phyloP scores from a whole-genome alignment of 2,329 filamentous ascomycete genomes.

The Aschersonia sp. region DNA sequence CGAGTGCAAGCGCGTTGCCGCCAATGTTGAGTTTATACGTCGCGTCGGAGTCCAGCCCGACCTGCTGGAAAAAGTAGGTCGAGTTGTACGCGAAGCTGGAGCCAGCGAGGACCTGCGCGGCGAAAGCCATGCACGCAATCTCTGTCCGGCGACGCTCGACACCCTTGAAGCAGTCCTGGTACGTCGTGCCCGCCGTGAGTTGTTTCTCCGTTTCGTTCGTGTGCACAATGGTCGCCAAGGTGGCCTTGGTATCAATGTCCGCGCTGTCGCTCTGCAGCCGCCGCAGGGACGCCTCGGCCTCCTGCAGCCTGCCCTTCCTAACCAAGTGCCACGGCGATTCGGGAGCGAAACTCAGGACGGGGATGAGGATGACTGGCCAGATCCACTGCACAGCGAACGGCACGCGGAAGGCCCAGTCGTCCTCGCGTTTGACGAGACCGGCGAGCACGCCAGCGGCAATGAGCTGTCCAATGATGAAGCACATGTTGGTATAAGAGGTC shows the following conservation, averaged over 20 bases:
- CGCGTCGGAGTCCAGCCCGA: slow-evolving; percentile 14
- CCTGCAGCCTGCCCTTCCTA: slow-evolving; percentile 14
- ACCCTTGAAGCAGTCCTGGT: slow-evolving; percentile 28
- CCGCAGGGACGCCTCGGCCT: slow-evolving; percentile 18
- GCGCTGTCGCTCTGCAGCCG: slow-evolving; percentile 8
- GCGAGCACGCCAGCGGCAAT: slow-evolving; percentile 20
- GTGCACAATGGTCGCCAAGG: neutral
- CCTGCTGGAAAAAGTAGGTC: slow-evolving; percentile 23
- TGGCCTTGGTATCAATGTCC: slow-evolving; percentile 9
- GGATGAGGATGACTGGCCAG: slow-evolving; percentile 27
- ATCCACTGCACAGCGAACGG: slow-evolving; percentile 35
- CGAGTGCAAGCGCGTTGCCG: slow-evolving; percentile 22
- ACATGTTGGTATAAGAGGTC: slow-evolving; percentile 30
- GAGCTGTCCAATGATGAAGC: slow-evolving; percentile 31
- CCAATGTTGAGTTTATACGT: slow-evolving; percentile 24
- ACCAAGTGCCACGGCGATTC: slow-evolving; percentile 32
- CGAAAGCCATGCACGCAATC: slow-evolving; percentile 18
- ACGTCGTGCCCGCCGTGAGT: slow-evolving; percentile 21
- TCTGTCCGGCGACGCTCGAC: slow-evolving; percentile 23
- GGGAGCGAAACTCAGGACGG: slow-evolving; percentile 19
- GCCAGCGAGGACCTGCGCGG: slow-evolving; percentile 1
- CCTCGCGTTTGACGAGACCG: slow-evolving; percentile 12
- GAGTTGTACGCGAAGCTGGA: slow-evolving; percentile 19
- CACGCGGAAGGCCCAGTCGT: slow-evolving; percentile 30
- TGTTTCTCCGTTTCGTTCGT: slow-evolving; percentile 21